Evolutionary conservation across 176 grass and related monocot species (phyloP).

Genomic region (Alopecurus myosuroides): DNA sequence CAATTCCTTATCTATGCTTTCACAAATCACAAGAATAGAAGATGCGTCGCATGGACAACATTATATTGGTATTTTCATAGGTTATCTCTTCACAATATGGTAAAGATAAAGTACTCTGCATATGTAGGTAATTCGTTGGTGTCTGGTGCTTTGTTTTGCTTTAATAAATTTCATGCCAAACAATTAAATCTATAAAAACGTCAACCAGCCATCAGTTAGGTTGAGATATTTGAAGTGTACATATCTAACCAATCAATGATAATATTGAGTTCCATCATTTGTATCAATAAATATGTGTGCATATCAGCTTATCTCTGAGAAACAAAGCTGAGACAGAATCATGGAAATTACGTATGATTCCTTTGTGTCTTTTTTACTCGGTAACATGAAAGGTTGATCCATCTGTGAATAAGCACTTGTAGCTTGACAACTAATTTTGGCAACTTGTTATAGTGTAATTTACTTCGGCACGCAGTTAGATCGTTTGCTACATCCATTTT

Average conservation of each 20-base stretch:
- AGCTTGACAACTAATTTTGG: neutral
- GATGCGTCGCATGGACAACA: neutral
- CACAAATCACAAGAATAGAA: neutral
- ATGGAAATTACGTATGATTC: neutral
- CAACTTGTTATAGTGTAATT: neutral
- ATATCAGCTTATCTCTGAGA: neutral
- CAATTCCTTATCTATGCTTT: conserved; percentile 16
- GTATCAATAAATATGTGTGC: neutral
- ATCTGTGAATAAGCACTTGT: neutral
- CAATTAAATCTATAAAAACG: neutral
- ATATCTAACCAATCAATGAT: neutral
- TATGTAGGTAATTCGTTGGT: neutral
- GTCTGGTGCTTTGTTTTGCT: neutral
- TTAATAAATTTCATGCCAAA: neutral
- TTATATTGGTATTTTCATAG: neutral
- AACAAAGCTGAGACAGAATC: neutral
- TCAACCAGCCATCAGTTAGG: neutral
- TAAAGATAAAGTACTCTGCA: neutral
- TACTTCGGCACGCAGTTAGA: neutral
- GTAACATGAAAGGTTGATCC: neutral
- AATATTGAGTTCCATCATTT: neutral
- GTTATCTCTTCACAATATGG: neutral
- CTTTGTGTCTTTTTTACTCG: neutral
- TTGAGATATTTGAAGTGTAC: neutral
- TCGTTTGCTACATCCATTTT: neutral